Evolutionary conservation across 768 basidiomycete species (phyloP).

Genomic region (Tricholoma flavovirens): DNA sequence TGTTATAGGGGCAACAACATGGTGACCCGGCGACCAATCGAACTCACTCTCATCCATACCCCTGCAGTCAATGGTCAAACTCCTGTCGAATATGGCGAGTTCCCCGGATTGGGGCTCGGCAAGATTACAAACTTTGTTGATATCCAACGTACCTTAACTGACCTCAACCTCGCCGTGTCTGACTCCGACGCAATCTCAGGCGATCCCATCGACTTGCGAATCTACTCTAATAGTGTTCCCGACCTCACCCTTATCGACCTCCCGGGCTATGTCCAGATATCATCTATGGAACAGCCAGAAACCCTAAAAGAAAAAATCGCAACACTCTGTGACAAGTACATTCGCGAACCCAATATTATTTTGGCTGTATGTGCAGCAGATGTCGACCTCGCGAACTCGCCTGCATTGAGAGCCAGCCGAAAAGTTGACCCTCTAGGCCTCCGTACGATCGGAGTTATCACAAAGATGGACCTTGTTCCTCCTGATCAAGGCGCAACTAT

Average conservation of each 20-base stretch:
- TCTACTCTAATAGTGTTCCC: constrained; percentile 93
- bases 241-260: constrained; percentile 97
- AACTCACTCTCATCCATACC: constrained; percentile 93
- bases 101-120: constrained; percentile 84
- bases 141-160: constrained; percentile 89
- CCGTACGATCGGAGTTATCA: constrained; percentile 95
- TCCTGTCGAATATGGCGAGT: constrained; percentile 84
- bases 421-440: constrained; percentile 93
- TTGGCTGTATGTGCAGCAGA: constrained; percentile 98
- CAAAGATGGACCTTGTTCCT: constrained; percentile 97
- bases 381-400: constrained; percentile 97
- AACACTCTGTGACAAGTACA: constrained; percentile 88
- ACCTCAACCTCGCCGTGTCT: constrained; percentile 92
- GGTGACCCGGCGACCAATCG: constrained; percentile 98
- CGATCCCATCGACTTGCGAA: constrained; percentile 94
- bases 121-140: constrained; percentile 88
- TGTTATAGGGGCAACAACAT: constrained; percentile 90
- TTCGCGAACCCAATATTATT: constrained; percentile 99
- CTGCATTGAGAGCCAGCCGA: constrained; percentile 87
- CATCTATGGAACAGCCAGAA: constrained; percentile 94
- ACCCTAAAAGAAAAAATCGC: constrained; percentile 90
- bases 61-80: constrained; percentile 52
- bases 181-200: constrained; percentile 87
- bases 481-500: constrained; percentile 79
- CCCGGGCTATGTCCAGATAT: constrained; percentile 94